Evolutionary conservation across 371 early-diverging fungal species (phyloP).

Genomic region (Mucor circinelloides): DNA sequence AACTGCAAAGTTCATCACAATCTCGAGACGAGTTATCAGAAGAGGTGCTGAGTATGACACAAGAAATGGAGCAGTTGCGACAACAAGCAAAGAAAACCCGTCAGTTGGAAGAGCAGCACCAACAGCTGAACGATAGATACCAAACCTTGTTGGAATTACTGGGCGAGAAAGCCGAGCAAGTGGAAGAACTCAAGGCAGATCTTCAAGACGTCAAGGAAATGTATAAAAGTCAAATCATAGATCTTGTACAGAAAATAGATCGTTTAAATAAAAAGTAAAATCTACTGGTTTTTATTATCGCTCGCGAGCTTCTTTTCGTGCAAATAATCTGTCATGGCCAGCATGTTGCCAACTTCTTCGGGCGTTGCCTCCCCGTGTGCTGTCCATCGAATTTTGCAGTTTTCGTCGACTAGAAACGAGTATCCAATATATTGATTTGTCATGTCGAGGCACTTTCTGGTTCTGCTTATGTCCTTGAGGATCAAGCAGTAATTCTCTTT

Average conservation of each 20-base stretch:
- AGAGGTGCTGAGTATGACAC: constrained; percentile 67
- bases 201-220: constrained; percentile 80
- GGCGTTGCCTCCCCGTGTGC: constrained; percentile 78
- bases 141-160: constrained; percentile 81
- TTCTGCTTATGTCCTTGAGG: constrained; percentile 60
- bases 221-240: constrained; percentile 76
- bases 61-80: constrained; percentile 59
- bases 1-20: constrained; percentile 63
- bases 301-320: constrained; percentile 25
- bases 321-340: constrained; percentile 53
- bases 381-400: constrained; percentile 83
- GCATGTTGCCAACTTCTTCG: constrained; percentile 65
- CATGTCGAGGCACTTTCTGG: constrained; percentile 67
- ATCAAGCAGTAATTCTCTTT: constrained; percentile 66
- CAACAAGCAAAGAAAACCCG: constrained; percentile 30
- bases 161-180: constrained; percentile 88
- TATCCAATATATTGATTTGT: constrained; percentile 79
- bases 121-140: constrained; percentile 62
- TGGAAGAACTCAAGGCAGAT: constrained; percentile 82
- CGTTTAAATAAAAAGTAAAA: constrained; percentile 26
- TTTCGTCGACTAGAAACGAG: constrained; percentile 74
- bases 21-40: constrained; percentile 78
- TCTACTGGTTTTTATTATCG: constrained; percentile 3
- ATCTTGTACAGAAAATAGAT: constrained; percentile 60
- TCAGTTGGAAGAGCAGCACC: constrained; percentile 34